Base-by-base conservation (phyloP, 148 eudicot genomes). In the Nepenthes gracilis region DNA sequence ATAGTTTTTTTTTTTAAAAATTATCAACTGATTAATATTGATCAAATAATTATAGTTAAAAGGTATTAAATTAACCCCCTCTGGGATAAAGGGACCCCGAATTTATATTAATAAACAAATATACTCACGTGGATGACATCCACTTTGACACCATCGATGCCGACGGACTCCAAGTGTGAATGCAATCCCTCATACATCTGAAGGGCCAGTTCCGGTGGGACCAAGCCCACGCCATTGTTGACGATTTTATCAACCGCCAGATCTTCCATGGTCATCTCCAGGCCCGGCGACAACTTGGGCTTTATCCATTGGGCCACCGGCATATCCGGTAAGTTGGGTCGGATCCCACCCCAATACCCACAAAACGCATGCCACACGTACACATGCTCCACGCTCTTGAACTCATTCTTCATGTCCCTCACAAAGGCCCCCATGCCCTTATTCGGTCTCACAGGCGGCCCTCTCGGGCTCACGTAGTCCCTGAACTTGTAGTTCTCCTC, bases 301-400 rank as follows among this genome's bases (percentile, higher is more conserved):
- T 13, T 9, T 1, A 91, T 68, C 0, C 85, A 82, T 2, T 43
- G 73, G 13, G 93, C 53, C 45, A 76, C 80, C 0, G 95, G 95
- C 1, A 91, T 52, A 12, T 80, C 83, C 1, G 77, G 40, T 2
- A 77, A 78, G 49, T 77, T 57, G 67, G 97, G 96, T 73, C 90
- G 69, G 0, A 91, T 52, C 73, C 97, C 97, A 50, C 97, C 97
- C 97, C 97, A 91, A 49, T 91, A 91, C 32, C 97, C 97, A 72
- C 82, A 87, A 60, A 91, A 72, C 2, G 97, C 97, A 64, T 91
- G 97, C 97, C 97, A 91, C 97, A 70, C 87, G 68, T 91, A 91
- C 32, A 91, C 97, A 58, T 81, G 72, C 37, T 87, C 93, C 61
- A 91, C 93, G 35, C 71, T 85, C 66, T 77, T 72, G 51, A 81